These are phyloP conservation scores for bread wheat (Triticum aestivum) DNA, from an alignment of 176 grass and related monocot species.

Conservation along the genomic window IWGSC_CS_RefSeq_v2.1 NC_057805.1:202118905-202119404, in stretches of 20 bases:
- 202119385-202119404: constrained; percentile 82
- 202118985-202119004: constrained; percentile 81
- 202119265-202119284: constrained; percentile 96
- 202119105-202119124: constrained; percentile 19
- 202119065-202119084: constrained; percentile 68
- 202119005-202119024: constrained; percentile 82
- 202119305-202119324: neutral
- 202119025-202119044: constrained; percentile 96
- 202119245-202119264: constrained; percentile 99
- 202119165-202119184: constrained; percentile 79
- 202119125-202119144: constrained; percentile 3
- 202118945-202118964: constrained; percentile 85
- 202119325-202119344: neutral
- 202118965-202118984: constrained; percentile 96
- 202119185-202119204: constrained; percentile 91
- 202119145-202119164: constrained; percentile 84
- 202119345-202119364: neutral
- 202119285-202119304: constrained; percentile 95
- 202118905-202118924: constrained; percentile 69
- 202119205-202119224: constrained; percentile 66
- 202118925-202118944: constrained; percentile 90
- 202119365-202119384: constrained; percentile 28
- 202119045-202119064: constrained; percentile 99
- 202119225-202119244: constrained; percentile 81
- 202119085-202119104: constrained; percentile 4